Evolutionary conservation across 257 asterid genomes (phyloP), one percentile per base, ranked within the genome.

Genomic region (Solanum tarapatanum): DNA sequence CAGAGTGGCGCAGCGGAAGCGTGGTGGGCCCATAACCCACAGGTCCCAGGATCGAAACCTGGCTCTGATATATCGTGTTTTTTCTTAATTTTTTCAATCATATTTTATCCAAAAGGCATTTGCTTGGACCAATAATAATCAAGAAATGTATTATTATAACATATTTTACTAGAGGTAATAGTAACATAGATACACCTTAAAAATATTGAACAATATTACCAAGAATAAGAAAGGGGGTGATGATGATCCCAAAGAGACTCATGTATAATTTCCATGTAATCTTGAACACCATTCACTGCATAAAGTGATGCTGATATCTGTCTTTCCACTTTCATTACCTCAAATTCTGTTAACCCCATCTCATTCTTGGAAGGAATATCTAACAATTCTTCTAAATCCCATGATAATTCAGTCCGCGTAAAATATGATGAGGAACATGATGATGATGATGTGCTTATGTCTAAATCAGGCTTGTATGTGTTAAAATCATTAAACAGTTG

Each of bases 1-100:
- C 94, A 90, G 92, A 92, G 93, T 91, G 93, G 94, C 94, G 94
- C 94, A 92, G 94, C 93, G 94, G 93, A 92, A 92, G 94, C 94
- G 91, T 92, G 94, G 98, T 96, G 98, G 98, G 98, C 98, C 98
- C 93, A 96, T 95, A 96, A 96, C 99, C 99, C 98, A 96, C 98
- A 94, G 98, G 99, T 94, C 98, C 96, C 96, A 97, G 98, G 99
- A 95, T 95, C 96, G 98, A 97, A 95, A 97, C 99, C 97, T 97
- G 94, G 97, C 98, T 97, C 95, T 95, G 99, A 95, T 72, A 72
- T 6, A 6, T 26, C 0, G 1, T 33, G 3, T 2, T 0, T 4
- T n/a, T 0, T 45, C 7, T 45, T 45, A 13, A 12, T 23, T 23
- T 12, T 66, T 66, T 62, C 8, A 66, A 66, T 24, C 33, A 24